Percentiles rank a stretch among this genome's conserved stretches.
Evolutionary conservation across 2,329 filamentous ascomycete species (phyloP).

Genomic region (Sclerotinia nivalis): DNA sequence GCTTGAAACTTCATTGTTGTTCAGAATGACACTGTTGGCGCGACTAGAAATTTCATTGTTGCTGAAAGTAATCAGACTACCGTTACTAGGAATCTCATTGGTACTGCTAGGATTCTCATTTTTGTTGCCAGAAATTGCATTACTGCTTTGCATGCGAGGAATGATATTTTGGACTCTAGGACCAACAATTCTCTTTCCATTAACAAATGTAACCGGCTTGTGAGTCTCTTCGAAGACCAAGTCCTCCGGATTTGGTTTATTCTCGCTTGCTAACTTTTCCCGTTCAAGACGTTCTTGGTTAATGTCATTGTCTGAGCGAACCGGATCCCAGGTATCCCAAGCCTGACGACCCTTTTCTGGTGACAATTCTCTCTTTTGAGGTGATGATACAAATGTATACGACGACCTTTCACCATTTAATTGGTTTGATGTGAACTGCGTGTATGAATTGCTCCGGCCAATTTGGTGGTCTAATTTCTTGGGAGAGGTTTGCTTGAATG

Average conservation of each 20-base stretch:
- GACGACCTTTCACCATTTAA: too few relatives aligned
- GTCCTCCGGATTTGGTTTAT: not conserved
- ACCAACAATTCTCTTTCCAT: conserved; percentile 7
- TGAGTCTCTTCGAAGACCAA: conserved; percentile 4
- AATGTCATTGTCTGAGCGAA: not conserved
- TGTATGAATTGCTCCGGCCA: not conserved
- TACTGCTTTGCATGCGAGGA: not conserved
- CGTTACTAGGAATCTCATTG: not conserved
- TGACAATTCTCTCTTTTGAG: not conserved
- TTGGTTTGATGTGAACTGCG: not conserved
- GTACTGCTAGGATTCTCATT: not conserved
- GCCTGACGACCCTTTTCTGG: not conserved
- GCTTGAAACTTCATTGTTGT: not conserved
- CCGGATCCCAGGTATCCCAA: not conserved
- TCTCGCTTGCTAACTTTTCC: not conserved
- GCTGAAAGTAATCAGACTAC: not conserved
- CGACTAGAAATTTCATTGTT: not conserved
- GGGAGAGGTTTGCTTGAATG: not conserved
- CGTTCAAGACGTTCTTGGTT: not conserved
- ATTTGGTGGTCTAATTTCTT: not conserved
- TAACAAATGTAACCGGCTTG: conserved; percentile 1
- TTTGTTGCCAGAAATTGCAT: not conserved
- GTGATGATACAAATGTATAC: not conserved
- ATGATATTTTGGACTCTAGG: not conserved
- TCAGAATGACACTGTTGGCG: not conserved